These are phyloP conservation scores for Candida sanyaensis DNA, from an alignment of 1,139 yeast genomes.

Conservation along the genomic window DNA sequence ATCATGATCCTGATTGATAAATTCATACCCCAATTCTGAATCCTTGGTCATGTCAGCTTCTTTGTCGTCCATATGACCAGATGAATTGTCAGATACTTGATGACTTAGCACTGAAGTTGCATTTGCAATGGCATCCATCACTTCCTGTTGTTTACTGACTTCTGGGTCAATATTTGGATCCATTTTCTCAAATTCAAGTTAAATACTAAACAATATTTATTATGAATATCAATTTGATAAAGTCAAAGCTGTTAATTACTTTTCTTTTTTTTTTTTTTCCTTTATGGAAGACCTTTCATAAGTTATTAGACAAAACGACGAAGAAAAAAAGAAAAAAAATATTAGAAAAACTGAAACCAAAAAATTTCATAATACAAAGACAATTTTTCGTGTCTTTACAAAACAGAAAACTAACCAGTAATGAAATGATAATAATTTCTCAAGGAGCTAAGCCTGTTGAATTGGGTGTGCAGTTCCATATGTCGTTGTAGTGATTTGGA, in stretches of 20 bases:
- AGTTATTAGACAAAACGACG: not conserved
- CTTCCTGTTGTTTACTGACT: constrained; percentile 7
- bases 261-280: not conserved
- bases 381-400: not conserved
- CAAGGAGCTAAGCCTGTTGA: too few relatives aligned
- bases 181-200: constrained; percentile 8
- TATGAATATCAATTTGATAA: not conserved
- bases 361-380: not conserved
- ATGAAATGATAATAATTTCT: not conserved
- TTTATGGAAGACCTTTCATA: not conserved
- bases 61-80: not conserved
- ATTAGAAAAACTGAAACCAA: not conserved
- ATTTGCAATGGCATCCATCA: constrained; percentile 5
- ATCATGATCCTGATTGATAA: constrained; percentile 1
- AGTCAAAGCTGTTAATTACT: not conserved
- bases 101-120: not conserved
- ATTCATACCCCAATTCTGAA: not conserved
- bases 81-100: not conserved
- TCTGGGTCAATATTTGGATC: constrained; percentile 18
- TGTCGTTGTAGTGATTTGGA: too few relatives aligned
- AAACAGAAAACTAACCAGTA: not conserved
- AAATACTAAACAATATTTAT: not conserved
- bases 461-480: too few relatives aligned
- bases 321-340: not conserved
- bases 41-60: not conserved